phyloP scores from a whole-genome alignment of 108 stramenopile genomes.

The Pseudonitzschia delicatissima region DNA sequence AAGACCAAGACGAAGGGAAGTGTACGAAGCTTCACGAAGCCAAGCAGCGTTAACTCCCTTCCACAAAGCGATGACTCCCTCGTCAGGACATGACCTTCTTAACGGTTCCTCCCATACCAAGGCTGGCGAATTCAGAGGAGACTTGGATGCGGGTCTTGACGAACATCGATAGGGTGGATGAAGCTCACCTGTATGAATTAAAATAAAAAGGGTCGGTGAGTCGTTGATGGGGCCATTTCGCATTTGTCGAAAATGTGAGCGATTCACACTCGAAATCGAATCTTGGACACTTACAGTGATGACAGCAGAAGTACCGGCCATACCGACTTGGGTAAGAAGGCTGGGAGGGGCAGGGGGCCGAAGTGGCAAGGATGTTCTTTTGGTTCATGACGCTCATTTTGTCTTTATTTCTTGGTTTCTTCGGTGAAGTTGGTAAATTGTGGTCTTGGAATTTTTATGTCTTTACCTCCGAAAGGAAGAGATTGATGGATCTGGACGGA shows the following conservation, averaged over 20 bases:
- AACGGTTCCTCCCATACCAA: conserved; percentile 77
- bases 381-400: conserved; percentile 28
- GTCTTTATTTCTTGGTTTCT: not conserved
- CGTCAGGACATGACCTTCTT: conserved; percentile 65
- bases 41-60: conserved; percentile 91
- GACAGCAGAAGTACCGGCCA: conserved; percentile 84
- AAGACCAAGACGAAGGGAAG: conserved; percentile 87
- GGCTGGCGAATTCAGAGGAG: conserved; percentile 65
- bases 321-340: conserved; percentile 80
- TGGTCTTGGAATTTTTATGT: not conserved
- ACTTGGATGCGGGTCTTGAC: conserved; percentile 90
- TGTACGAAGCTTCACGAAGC: conserved; percentile 92
- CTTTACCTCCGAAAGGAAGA: not conserved
- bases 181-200: conserved; percentile 33
- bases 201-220: not conserved
- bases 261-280: not conserved
- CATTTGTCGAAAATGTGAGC: not conserved
- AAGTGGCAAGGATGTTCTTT: conserved; percentile 41
- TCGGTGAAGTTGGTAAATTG: not conserved
- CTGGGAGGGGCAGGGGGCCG: conserved; percentile 54
- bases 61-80: conserved; percentile 81
- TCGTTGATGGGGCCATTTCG: not conserved
- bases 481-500: not conserved
- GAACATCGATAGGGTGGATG: conserved; percentile 92
- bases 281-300: conserved; percentile 66